These are phyloP conservation scores for Melastoma candidum DNA, from an alignment of 441 rosid species.

Conservation along the genomic window DNA sequence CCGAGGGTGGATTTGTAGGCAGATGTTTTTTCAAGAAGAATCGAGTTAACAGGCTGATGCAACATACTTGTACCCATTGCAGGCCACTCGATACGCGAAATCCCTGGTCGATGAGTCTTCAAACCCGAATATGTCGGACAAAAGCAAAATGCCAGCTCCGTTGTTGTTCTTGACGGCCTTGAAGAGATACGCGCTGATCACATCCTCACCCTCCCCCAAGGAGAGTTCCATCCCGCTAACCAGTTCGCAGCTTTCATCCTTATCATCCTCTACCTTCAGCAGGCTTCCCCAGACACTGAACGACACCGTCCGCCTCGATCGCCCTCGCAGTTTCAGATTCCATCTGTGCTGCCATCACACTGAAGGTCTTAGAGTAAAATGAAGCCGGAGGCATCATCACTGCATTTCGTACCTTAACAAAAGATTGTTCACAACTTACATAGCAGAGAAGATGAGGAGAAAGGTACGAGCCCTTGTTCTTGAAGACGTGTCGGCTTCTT, in stretches of 20 bases:
- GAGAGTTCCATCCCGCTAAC: slow-evolving; percentile 57
- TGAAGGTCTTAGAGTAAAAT: too few relatives aligned
- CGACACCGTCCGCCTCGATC: too few relatives aligned
- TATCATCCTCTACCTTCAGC: slow-evolving; percentile 36
- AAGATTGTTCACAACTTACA: too few relatives aligned
- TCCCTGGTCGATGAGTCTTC: slow-evolving; percentile 71
- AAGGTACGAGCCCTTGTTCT: too few relatives aligned
- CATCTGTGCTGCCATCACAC: too few relatives aligned
- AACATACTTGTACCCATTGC: slow-evolving; percentile 74
- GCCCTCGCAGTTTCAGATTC: too few relatives aligned
- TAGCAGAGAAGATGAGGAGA: too few relatives aligned
- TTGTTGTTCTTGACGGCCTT: slow-evolving; percentile 77
- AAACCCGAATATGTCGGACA: slow-evolving; percentile 69
- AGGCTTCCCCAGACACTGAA: slow-evolving; percentile 16
- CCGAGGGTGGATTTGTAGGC: not conserved
- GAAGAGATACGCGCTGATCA: slow-evolving; percentile 46
- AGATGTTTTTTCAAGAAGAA: not conserved
- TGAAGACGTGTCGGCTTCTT: too few relatives aligned
- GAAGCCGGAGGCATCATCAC: too few relatives aligned
- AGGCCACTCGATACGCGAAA: slow-evolving; percentile 80
- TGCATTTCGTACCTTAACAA: too few relatives aligned
- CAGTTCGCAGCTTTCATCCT: slow-evolving; percentile 70
- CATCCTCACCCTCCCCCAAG: slow-evolving; percentile 39
- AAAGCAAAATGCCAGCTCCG: slow-evolving; percentile 52
- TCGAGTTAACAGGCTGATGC: slow-evolving; percentile 10